A percentile compares a stretch with the other conserved stretches of the same genome.
Conservation (phyloP, 2,329 filamentous ascomycete species). For the Phyllosticta citribraziliensis region DNA sequence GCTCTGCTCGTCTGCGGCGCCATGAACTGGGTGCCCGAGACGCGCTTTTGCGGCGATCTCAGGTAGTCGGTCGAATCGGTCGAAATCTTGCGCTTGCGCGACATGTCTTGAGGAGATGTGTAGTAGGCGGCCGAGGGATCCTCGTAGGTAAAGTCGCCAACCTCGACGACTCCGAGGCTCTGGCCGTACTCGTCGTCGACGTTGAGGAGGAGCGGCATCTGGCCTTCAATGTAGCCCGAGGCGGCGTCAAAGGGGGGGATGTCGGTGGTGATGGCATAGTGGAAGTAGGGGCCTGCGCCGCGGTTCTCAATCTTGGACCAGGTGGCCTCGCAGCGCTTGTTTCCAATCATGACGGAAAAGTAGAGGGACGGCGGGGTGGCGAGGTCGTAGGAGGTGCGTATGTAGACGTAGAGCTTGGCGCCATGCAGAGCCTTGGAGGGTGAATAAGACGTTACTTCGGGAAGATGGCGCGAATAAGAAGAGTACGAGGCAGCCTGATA, state of each 20-base stretch:
- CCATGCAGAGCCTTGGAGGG: constrained; percentile 61
- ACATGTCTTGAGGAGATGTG: constrained; percentile 27
- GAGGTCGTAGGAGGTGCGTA: constrained; percentile 67
- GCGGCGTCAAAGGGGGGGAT: constrained; percentile 53
- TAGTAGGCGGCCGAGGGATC: constrained; percentile 24
- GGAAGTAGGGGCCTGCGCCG: constrained; percentile 44
- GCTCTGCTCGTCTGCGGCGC: constrained; percentile 1
- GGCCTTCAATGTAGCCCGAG: constrained; percentile 45
- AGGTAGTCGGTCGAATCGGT: constrained; percentile 38
- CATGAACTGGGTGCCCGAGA: constrained; percentile 35
- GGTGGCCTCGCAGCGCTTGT: constrained; percentile 59
- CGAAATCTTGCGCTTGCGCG: constrained; percentile 49
- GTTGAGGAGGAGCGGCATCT: constrained; percentile 49
- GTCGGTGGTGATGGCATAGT: constrained; percentile 63
- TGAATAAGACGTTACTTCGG: constrained; percentile 57
- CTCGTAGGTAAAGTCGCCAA: constrained; percentile 54
- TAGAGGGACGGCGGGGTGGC: constrained; percentile 42
- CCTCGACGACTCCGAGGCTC: constrained; percentile 41
- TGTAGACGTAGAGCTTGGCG: constrained; percentile 56
- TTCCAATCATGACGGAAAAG: constrained; percentile 67
- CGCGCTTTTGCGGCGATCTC: constrained; percentile 40
- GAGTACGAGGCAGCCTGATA: constrained; percentile 38
- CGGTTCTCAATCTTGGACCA: constrained; percentile 51
- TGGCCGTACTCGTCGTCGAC: constrained; percentile 49
- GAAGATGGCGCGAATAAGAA: constrained; percentile 41